Conservation (phyloP, 306 rosid species). For the Pachyrhizus erosus region DNA sequence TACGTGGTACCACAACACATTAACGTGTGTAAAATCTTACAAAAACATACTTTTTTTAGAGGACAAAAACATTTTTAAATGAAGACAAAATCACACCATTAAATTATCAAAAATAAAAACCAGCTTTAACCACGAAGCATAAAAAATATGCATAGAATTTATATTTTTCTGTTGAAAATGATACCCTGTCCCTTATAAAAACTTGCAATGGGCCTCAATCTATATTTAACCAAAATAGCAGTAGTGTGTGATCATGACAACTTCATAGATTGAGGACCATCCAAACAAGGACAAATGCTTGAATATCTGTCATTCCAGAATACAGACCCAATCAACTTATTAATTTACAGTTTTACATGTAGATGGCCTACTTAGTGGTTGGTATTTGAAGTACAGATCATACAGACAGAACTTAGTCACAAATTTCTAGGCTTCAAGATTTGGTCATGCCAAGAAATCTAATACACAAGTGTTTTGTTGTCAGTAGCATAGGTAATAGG, state of each 20-base stretch:
- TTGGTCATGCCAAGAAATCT: neutral
- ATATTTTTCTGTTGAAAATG: constrained; percentile 6
- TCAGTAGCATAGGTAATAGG: neutral
- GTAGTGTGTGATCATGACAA: neutral
- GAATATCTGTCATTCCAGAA: neutral
- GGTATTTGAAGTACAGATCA: neutral
- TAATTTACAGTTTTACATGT: no score
- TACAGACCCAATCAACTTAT: neutral
- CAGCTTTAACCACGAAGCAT: neutral
- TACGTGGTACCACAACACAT: neutral
- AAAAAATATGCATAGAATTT: neutral
- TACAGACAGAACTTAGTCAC: neutral
- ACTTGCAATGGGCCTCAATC: neutral
- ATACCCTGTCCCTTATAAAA: neutral
- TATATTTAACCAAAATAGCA: neutral
- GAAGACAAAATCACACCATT: neutral
- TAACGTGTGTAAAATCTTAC: neutral
- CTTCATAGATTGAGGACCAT: neutral
- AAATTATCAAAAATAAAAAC: neutral
- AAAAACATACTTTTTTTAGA: neutral
- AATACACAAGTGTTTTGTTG: neutral
- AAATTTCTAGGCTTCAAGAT: neutral
- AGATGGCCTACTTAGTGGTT: neutral
- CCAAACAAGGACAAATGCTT: neutral
- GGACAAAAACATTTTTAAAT: neutral